Conservation (phyloP, 2,329 filamentous ascomycete genomes). For the Fusarium setosum region DNA sequence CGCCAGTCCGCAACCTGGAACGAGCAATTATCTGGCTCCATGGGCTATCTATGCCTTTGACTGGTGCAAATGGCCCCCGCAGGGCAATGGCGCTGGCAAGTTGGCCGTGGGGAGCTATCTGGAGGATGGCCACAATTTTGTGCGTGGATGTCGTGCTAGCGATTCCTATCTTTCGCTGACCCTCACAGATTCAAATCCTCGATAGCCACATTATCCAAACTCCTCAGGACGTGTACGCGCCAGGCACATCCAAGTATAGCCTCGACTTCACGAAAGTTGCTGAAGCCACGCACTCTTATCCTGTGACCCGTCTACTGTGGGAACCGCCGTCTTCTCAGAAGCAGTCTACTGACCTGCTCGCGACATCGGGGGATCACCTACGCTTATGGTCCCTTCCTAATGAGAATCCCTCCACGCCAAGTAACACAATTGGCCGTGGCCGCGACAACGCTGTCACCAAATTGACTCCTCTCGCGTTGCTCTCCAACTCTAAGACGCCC, state of each 20-base stretch:
- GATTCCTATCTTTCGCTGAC: slow-evolving; percentile 17
- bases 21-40: slow-evolving; percentile 92
- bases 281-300: slow-evolving; percentile 97
- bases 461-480: slow-evolving; percentile 88
- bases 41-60: slow-evolving; percentile 98
- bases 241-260: slow-evolving; percentile 77
- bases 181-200: slow-evolving; percentile 88
- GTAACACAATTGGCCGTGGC: slow-evolving; percentile 77
- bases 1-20: slow-evolving; percentile 73
- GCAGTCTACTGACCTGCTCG: slow-evolving; percentile 92
- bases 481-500: slow-evolving; percentile 98
- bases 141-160: slow-evolving; percentile 49
- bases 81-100: slow-evolving; percentile 85
- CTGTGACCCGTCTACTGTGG: slow-evolving; percentile 94
- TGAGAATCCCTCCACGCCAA: slow-evolving; percentile 65
- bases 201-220: slow-evolving; percentile 84
- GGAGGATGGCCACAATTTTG: slow-evolving; percentile 98
- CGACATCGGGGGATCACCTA: slow-evolving; percentile 94
- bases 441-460: slow-evolving; percentile 75
- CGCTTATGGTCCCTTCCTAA: slow-evolving; percentile 92
- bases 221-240: slow-evolving; percentile 73
- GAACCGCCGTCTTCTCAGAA: slow-evolving; percentile 96
- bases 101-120: slow-evolving; percentile 95
- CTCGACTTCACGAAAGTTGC: slow-evolving; percentile 94
- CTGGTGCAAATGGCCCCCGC: slow-evolving; percentile 98